phyloP scores from a whole-genome alignment of 352 stramenopile species.

The Phytopythium oedochilum region DNA sequence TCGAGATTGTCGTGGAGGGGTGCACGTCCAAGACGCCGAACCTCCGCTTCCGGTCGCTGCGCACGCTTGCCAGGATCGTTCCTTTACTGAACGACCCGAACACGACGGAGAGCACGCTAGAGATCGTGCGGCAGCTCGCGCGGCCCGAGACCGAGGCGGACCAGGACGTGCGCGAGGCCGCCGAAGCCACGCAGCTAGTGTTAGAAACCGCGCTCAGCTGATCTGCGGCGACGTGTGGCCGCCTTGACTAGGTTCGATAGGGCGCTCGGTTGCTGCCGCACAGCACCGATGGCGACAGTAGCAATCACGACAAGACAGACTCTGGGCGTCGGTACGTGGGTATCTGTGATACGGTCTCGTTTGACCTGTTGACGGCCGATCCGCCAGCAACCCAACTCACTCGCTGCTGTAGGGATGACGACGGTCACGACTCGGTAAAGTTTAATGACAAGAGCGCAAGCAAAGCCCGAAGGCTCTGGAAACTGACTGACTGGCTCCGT shows the following conservation, averaged over 20 bases:
- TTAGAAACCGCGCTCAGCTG: constrained; percentile 50
- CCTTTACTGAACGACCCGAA: constrained; percentile 60
- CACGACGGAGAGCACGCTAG: constrained; percentile 64
- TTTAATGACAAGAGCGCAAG: neutral
- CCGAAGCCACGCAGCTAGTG: constrained; percentile 41
- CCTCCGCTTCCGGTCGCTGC: constrained; percentile 74
- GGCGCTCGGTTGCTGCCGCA: neutral
- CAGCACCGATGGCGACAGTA: neutral
- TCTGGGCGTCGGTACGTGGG: neutral
- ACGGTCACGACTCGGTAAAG: neutral
- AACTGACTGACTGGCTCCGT: too few species aligned
- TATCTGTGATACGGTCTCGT: neutral
- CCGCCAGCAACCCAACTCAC: neutral
- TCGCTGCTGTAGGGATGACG: neutral
- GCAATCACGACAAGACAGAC: neutral
- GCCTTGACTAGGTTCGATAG: neutral
- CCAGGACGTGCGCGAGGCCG: constrained; percentile 71
- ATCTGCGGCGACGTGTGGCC: neutral
- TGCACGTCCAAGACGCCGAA: constrained; percentile 79
- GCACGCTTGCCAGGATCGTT: constrained; percentile 59
- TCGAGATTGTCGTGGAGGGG: constrained; percentile 65
- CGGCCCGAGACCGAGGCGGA: constrained; percentile 58
- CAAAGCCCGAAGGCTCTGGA: too few species aligned
- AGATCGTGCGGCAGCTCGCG: constrained; percentile 69
- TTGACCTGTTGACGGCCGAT: neutral